phyloP scores from a whole-genome alignment of 768 basidiomycete genomes.

The Zangia roseola region DNA sequence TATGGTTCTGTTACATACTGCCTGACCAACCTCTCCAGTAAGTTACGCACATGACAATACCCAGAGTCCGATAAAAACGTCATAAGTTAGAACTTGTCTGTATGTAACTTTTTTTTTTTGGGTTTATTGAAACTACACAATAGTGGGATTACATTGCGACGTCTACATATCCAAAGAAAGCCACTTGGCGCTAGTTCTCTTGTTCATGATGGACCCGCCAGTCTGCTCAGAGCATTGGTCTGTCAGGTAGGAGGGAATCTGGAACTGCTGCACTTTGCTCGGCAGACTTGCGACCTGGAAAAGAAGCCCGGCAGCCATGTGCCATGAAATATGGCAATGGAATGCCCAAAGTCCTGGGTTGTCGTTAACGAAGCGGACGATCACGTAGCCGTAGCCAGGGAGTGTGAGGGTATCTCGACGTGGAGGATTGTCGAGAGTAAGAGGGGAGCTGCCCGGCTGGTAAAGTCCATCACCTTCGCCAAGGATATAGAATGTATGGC shows the following conservation, averaged over 20 bases:
- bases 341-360: conserved; percentile 48
- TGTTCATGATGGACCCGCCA: conserved; percentile 18
- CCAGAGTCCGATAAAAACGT: too few species aligned
- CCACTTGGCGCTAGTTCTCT: conserved; percentile 17
- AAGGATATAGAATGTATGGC: conserved; percentile 36
- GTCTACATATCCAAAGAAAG: conserved; percentile 17
- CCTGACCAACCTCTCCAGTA: too few species aligned
- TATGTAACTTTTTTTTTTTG: too few species aligned
- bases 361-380: conserved; percentile 42
- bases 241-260: conserved; percentile 34
- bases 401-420: conserved; percentile 43
- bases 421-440: conserved; percentile 38
- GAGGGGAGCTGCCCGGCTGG: conserved; percentile 19
- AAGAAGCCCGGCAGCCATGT: conserved; percentile 40
- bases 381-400: conserved; percentile 37
- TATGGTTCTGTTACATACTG: too few species aligned
- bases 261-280: conserved; percentile 31
- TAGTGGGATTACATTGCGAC: not conserved
- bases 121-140: not conserved
- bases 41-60: too few species aligned
- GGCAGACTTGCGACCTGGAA: conserved; percentile 42
- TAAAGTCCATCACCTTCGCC: conserved; percentile 37
- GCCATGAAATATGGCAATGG: conserved; percentile 43
- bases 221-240: conserved; percentile 37
- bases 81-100: too few species aligned